Evolutionary conservation across 108 stramenopile species (phyloP).

Genomic region (Pseudonitzschia multiseries): DNA sequence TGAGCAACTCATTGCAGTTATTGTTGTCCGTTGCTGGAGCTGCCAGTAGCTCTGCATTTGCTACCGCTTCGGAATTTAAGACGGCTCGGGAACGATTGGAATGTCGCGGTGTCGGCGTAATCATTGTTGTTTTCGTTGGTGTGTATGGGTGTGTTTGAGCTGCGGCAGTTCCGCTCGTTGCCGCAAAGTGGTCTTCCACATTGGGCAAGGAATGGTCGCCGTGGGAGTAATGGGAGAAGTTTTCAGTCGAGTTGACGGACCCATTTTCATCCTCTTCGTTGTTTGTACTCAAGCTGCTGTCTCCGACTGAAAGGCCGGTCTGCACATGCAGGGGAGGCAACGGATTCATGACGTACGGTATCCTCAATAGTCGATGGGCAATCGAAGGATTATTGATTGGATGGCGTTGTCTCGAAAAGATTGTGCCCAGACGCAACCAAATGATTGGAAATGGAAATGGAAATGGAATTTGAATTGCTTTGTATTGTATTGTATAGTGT

Average conservation of each 20-base stretch:
- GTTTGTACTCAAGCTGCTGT: constrained; percentile 1
- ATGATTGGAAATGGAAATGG: not conserved
- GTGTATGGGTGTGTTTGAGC: not conserved
- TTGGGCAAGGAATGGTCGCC: not conserved
- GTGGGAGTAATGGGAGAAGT: not conserved
- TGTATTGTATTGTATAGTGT: not conserved
- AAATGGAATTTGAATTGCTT: not conserved
- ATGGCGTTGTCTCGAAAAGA: not conserved
- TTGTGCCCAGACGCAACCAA: not conserved
- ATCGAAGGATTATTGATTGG: not conserved
- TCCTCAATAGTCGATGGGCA: not conserved
- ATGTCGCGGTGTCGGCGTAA: not conserved
- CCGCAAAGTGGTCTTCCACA: not conserved
- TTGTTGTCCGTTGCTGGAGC: not conserved
- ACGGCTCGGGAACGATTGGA: not conserved
- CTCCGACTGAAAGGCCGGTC: not conserved
- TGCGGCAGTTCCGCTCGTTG: not conserved
- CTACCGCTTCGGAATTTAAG: constrained; percentile 4
- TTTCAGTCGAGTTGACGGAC: not conserved
- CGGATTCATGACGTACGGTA: not conserved
- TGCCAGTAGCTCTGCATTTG: not conserved
- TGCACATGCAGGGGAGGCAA: constrained; percentile 2
- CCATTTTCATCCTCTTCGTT: constrained; percentile 7
- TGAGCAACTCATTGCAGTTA: not conserved
- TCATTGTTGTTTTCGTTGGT: not conserved